Evolutionary conservation across 192 early-diverging fungal species (phyloP), one percentile per base, ranked within the genome.

Genomic region (Linnemannia hyalina): DNA sequence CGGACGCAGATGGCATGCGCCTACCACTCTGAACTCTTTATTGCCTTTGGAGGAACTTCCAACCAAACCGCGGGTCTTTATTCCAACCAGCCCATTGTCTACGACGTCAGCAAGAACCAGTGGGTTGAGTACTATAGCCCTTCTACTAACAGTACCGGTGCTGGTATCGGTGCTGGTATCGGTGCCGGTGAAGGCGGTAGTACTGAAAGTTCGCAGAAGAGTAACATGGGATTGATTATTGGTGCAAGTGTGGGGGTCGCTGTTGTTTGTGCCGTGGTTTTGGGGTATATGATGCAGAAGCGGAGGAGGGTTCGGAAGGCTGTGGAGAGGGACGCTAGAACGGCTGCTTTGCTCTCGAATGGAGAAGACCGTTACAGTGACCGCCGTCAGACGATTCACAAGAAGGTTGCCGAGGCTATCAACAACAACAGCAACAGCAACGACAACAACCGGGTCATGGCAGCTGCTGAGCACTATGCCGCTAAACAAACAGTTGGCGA

Each of bases 1-100:
- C 68, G 83, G 36, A 80, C 83, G 1, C 73, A 79, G 9, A 77
- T 86, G 78, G 69, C 79, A 13, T 86, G 83, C 20, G 74, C 47
- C 0, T 52, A 74, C 29, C 70, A 80, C 46, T 32, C 68, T 38
- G 42, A 6, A 10, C 71, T 80, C 47, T 74, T 86, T n/a, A 55
- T 86, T 49, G 83, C 65, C 60, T 86, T 42, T 44, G 83, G 83
- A 11, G 79, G 83, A 20, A 57, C 55, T 5, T 26, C 55, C 7
- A 65, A 29, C 60, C 60, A 65, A 26, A 65, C 29, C 4, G 29
- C 32, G 13, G 11, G 13, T 11, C 77, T 77, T 70, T 76, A 54
- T 32, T 6, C 20, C 29, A 73, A 42, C 23, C 20, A 60, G 22
- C 75, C 70, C 3, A 75, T 71, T 29, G 41, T 82, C 13, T 82